Evolutionary conservation across 306 rosid species (phyloP).

Genomic region (Fragaria nilgerrensis): DNA sequence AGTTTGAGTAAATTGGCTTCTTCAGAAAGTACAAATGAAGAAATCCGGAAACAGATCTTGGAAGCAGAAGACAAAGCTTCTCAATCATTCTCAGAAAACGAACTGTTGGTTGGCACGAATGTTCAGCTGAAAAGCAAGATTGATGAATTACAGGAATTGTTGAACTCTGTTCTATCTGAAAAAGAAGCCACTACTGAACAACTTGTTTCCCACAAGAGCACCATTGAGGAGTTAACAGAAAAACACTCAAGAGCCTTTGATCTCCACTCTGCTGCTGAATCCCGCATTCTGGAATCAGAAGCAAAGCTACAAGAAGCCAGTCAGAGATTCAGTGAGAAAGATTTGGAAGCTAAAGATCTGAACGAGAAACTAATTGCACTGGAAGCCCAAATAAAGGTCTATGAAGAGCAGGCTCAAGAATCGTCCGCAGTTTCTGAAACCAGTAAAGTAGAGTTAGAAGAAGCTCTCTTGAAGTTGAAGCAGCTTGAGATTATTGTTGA

Average conservation of each 20-base stretch:
- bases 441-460: conserved; percentile 53
- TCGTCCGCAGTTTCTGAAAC: conserved; percentile 42
- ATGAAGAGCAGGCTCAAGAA: conserved; percentile 49
- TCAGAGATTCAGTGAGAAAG: conserved; percentile 52
- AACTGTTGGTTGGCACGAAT: conserved; percentile 71
- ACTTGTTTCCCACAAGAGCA: conserved; percentile 64
- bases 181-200: conserved; percentile 55
- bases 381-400: conserved; percentile 50
- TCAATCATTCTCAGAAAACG: conserved; percentile 66
- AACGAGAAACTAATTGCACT: conserved; percentile 49
- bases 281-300: conserved; percentile 48
- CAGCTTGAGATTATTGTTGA: conserved; percentile 57
- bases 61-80: conserved; percentile 62
- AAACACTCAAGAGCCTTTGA: conserved; percentile 64
- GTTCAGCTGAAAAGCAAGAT: conserved; percentile 70
- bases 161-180: conserved; percentile 57
- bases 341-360: conserved; percentile 74
- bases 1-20: conserved; percentile 52
- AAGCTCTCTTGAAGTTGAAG: conserved; percentile 56
- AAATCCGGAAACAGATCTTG: conserved; percentile 47
- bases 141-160: conserved; percentile 69
- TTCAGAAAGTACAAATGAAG: conserved; percentile 59
- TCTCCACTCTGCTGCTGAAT: conserved; percentile 49
- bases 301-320: conserved; percentile 60
- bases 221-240: conserved; percentile 57